These are phyloP conservation scores for Geranium rotundifolium DNA, from an alignment of 345 rosid genomes.

Conservation along the genomic window DNA sequence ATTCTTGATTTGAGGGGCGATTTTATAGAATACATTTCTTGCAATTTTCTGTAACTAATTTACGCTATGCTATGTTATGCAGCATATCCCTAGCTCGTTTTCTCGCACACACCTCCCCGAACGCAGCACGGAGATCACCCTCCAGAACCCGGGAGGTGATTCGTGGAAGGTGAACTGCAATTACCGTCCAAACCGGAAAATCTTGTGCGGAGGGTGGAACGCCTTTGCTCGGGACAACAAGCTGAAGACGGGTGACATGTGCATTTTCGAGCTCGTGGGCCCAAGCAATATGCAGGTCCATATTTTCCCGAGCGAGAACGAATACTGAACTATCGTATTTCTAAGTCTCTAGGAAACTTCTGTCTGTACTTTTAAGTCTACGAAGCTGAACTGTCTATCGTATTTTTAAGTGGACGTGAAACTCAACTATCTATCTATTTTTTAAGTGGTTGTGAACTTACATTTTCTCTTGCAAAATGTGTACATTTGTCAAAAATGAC, in stretches of 20 bases:
- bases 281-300: not conserved
- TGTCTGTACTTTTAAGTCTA: no score
- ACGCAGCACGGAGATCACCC: not conserved
- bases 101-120: not conserved
- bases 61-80: not conserved
- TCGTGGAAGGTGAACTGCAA: not conserved
- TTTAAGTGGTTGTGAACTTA: no score
- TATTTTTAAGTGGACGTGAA: no score
- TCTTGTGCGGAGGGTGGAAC: not conserved
- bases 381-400: no score
- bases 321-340: no score
- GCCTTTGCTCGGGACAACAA: constrained; percentile 5
- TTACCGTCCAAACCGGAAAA: not conserved
- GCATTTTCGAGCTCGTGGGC: constrained; percentile 1
- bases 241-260: not conserved
- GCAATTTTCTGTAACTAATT: not conserved
- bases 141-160: not conserved
- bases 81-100: constrained; percentile 2
- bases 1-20: no score
- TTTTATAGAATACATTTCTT: not conserved
- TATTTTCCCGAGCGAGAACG: not conserved
- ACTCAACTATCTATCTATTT: no score
- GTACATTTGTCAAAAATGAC: no score
- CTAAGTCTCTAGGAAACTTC: no score
- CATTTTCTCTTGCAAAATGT: no score